These are phyloP conservation scores for Pichia scutulata DNA, from an alignment of 805 yeast species.

Conservation along the genomic window DNA sequence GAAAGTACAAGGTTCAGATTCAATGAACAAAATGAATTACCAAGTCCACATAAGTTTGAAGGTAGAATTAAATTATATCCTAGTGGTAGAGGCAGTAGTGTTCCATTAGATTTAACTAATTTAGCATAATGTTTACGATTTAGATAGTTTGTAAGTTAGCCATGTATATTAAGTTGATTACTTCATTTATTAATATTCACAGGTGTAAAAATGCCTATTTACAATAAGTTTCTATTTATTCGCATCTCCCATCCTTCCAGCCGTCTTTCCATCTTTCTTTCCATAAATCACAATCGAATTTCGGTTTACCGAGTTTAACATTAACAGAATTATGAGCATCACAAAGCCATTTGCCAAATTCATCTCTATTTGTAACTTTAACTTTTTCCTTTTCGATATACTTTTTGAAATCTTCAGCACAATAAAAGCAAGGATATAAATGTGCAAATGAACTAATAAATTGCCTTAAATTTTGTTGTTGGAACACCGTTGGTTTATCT, in stretches of 20 bases:
- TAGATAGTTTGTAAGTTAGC: neutral
- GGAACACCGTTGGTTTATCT: constrained; percentile 45
- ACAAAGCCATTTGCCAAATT: constrained; percentile 86
- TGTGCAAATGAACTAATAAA: constrained; percentile 67
- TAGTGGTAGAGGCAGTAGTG: constrained; percentile 90
- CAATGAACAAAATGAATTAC: constrained; percentile 59
- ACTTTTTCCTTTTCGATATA: constrained; percentile 52
- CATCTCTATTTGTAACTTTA: constrained; percentile 58
- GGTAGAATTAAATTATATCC: constrained; percentile 77
- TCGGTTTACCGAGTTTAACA: constrained; percentile 72
- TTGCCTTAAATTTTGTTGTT: constrained; percentile 64
- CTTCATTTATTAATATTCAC: too few relatives aligned
- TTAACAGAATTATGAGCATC: constrained; percentile 95
- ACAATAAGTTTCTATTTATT: neutral
- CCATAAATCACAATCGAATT: constrained; percentile 86
- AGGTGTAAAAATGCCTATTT: neutral
- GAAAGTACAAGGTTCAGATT: constrained; percentile 73
- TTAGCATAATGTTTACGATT: neutral
- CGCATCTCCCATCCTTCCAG: constrained; percentile 64
- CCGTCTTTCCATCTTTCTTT: constrained; percentile 92
- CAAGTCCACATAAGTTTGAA: constrained; percentile 78
- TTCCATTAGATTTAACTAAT: constrained; percentile 58
- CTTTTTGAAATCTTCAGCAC: constrained; percentile 74
- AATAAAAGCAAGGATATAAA: constrained; percentile 89
- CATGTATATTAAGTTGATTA: neutral